Evolutionary conservation across 176 grass and related monocot genomes (phyloP), one percentile per base, ranked within the genome.

Genomic region (Ampelocalamus luodianensis): DNA sequence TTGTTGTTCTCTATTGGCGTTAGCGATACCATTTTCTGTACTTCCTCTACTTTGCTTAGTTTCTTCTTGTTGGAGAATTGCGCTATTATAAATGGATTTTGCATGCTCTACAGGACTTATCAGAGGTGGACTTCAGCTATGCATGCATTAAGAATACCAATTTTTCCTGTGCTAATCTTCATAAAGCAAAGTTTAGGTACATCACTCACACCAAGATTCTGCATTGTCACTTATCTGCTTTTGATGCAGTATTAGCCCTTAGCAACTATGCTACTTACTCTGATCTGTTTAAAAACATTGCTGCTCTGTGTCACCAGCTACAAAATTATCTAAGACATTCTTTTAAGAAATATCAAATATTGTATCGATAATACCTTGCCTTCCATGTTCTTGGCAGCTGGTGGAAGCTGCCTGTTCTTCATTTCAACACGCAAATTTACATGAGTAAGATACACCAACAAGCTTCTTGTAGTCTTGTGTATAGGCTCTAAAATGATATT

Each of bases 151-250:
- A 87, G 81, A 93, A 88, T 67, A 92, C 92, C 38, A 85, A 91
- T 65, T 97, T 97, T 82, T 93, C 86, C 45, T 76, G 27, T 70
- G 84, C 95, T 23, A 90, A 97, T 87, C 95, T 98, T 79, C 83
- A 91, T 17, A 98, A 98, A 87, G 95, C 91, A 59, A 98, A 93
- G 59, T 95, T 98, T 60, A 91, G 72, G 95, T 98, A 92, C 43
- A 61, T 20, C 59, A 55, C 51, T n/a, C 34, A 10, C 53, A 78
- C 9, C 51, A 76, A 59, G 37, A 56, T 77, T 73, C 8, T 42
- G 13, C 39, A 36, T 32, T 51, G 34, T 38, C 49, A 61, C 23
- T 74, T 79, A 22, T 27, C 37, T 77, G 10, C 46, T 65, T 77
- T 16, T 50, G 37, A 62, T 84, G 65, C 49, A 29, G 43, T 50